Base-by-base conservation (phyloP, 2,329 filamentous ascomycete species). In the Microdochium bolleyi region DNA sequence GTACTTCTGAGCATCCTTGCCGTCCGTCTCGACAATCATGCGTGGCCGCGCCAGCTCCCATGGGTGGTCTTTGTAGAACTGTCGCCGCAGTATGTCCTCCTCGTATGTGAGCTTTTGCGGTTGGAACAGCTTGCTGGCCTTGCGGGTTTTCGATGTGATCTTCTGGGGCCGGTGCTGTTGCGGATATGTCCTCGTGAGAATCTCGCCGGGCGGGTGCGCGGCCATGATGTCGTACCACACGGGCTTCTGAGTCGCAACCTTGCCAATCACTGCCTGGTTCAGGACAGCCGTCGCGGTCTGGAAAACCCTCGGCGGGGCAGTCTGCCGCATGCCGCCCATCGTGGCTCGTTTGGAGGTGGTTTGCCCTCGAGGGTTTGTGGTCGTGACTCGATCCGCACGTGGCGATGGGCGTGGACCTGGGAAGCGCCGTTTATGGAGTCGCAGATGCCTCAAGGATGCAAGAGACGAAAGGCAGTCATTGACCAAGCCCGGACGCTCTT, bases 21-120 rank as follows among this genome's bases (percentile, higher is more conserved):
- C 94, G 63, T 92, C 87, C 60, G 84, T 76, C 72, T 99, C 94
- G 10, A 97, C 73, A 49, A 99, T 76, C 54, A 96, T 78, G 60
- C 89, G 80, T 52, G 94, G 94, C 57, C 92, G 80, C 19, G 94
- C 94, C 64, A 99, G 74, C 72, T 99, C 94, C 94, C 94, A 99
- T 4, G 94, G 94, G 67, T 99, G 94, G 69, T 99, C 92, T 64
- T 79, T 83, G 75, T 89, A 99, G 73, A 97, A 99, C 25, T 85
- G 82, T 60, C 73, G 77, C 57, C 94, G 85, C 63, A 99, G 76
- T 55, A 74, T 71, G 70, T 99, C 94, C 69, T 99, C 94, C 55
- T 87, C 82, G 67, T 94, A 96, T 52, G 73, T 74, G 57, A 99
- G 85, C 54, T 76, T 72, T 58, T 91, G 81, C 1, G 94, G 94